Evolutionary conservation across 805 yeast species (phyloP).

Genomic region (Metschnikowia sp.): DNA sequence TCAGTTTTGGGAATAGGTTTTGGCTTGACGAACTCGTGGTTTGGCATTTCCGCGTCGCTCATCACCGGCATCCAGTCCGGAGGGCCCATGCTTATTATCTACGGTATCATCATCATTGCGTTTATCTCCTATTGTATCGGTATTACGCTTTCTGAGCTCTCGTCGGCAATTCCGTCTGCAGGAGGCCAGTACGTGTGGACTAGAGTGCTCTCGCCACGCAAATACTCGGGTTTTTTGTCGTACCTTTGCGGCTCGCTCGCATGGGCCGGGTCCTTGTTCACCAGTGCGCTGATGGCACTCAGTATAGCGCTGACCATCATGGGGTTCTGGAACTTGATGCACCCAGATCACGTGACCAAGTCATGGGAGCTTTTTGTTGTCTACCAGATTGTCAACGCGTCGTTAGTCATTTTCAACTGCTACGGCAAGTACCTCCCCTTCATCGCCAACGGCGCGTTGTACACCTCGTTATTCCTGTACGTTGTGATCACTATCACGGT

Average conservation of each 20-base stretch:
- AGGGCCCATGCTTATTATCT: conserved; percentile 39
- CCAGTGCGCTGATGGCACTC: conserved; percentile 38
- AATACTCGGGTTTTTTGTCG: conserved; percentile 35
- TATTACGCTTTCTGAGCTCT: conserved; percentile 36
- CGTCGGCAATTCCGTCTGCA: conserved; percentile 39
- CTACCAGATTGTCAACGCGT: conserved; percentile 33
- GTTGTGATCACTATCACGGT: conserved; percentile 35
- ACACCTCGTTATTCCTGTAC: conserved; percentile 33
- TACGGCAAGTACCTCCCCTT: conserved; percentile 35
- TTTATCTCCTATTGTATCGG: conserved; percentile 36
- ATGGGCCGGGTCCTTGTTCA: conserved; percentile 43
- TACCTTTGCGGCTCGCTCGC: conserved; percentile 40
- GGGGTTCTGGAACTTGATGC: conserved; percentile 36
- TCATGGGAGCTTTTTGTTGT: conserved; percentile 37
- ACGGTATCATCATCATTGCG: conserved; percentile 39
- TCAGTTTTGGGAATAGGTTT: conserved; percentile 40
- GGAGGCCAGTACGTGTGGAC: conserved; percentile 46
- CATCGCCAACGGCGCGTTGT: conserved; percentile 34
- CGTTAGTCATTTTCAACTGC: conserved; percentile 33
- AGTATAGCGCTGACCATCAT: conserved; percentile 33
- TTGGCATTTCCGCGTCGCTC: conserved; percentile 39
- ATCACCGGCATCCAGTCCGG: conserved; percentile 42
- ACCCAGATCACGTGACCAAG: conserved; percentile 31
- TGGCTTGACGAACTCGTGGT: conserved; percentile 43
- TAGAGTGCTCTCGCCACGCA: conserved; percentile 36